Evolutionary conservation across 108 stramenopile genomes (phyloP).

Genomic region (Cylindrotheca fusiformis): DNA sequence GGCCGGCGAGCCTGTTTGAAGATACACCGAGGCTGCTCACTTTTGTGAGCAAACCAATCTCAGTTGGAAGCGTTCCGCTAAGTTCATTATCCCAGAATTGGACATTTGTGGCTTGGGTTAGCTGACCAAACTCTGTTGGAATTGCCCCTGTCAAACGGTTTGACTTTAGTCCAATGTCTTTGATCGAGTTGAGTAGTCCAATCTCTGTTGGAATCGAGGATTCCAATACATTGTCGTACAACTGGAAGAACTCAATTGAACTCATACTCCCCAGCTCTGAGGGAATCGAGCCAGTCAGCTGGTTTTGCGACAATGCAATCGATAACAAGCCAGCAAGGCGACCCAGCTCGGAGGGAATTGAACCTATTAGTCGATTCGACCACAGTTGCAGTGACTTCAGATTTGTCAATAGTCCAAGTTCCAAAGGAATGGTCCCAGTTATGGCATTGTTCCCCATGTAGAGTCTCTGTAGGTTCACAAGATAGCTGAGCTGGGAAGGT

Average conservation of each 20-base stretch:
- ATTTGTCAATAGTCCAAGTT: constrained; percentile 30
- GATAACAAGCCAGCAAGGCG: not conserved
- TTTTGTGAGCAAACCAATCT: not conserved
- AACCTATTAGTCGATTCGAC: constrained; percentile 3
- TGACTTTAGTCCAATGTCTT: not conserved
- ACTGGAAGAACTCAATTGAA: not conserved
- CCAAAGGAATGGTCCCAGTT: constrained; percentile 36
- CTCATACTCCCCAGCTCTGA: constrained; percentile 14
- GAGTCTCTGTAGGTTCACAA: not conserved
- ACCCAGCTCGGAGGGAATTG: constrained; percentile 5
- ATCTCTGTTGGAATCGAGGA: constrained; percentile 8
- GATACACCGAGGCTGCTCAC: not conserved
- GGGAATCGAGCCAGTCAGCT: constrained; percentile 27
- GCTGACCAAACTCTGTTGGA: constrained; percentile 24
- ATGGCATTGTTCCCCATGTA: constrained; percentile 14
- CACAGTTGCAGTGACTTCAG: constrained; percentile 25
- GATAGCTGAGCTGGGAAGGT: not conserved
- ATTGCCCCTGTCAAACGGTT: constrained; percentile 24
- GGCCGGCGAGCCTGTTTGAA: not conserved
- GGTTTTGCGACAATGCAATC: constrained; percentile 1
- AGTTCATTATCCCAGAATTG: constrained; percentile 3
- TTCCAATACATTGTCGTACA: constrained; percentile 5
- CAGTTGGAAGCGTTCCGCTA: not conserved
- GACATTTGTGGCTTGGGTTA: not conserved
- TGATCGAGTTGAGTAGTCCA: not conserved